Percentiles rank a stretch among this genome's conserved stretches.
Conservation (phyloP, 352 stramenopile species). For the Phytophthora nicotianae region DNA sequence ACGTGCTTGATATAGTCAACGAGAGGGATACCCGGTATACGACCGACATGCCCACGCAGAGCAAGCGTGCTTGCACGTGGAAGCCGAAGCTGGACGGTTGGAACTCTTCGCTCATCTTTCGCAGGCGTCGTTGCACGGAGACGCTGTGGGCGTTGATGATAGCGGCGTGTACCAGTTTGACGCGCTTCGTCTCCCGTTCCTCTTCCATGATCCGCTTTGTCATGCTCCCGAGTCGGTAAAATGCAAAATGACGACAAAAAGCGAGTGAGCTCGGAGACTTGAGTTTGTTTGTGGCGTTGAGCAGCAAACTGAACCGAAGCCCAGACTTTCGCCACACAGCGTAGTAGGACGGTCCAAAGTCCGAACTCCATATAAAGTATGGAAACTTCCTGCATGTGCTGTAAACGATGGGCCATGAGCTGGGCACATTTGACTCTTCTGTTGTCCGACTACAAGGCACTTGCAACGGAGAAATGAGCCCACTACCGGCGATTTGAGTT, state of each 20-base stretch:
- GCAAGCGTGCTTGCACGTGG: constrained; percentile 46
- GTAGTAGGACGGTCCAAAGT: background rate
- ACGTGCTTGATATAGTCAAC: constrained; percentile 28
- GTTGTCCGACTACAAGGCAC: constrained; percentile 22
- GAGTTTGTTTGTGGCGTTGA: constrained; percentile 34
- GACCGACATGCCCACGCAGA: constrained; percentile 61
- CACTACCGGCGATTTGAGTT: constrained; percentile 24
- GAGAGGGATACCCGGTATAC: constrained; percentile 65
- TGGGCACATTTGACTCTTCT: constrained; percentile 24
- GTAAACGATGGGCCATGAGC: constrained; percentile 1
- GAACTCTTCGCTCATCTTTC: constrained; percentile 69
- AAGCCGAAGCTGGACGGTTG: constrained; percentile 54
- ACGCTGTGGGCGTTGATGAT: constrained; percentile 13
- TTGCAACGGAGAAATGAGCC: background rate
- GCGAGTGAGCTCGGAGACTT: constrained; percentile 18
- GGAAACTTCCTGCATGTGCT: constrained; percentile 21
- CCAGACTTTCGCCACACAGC: constrained; percentile 20
- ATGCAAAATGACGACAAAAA: constrained; percentile 39
- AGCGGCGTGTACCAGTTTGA: constrained; percentile 33
- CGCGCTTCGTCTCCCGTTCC: constrained; percentile 30
- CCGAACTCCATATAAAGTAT: constrained; percentile 20
- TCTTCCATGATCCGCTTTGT: constrained; percentile 30
- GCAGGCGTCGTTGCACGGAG: constrained; percentile 51
- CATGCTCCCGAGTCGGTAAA: constrained; percentile 18
- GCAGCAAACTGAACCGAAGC: constrained; percentile 38